Percentiles rank a stretch among this genome's conserved stretches.
Conservation (phyloP, 306 rosid species). For the Rosa lucieae region DNA sequence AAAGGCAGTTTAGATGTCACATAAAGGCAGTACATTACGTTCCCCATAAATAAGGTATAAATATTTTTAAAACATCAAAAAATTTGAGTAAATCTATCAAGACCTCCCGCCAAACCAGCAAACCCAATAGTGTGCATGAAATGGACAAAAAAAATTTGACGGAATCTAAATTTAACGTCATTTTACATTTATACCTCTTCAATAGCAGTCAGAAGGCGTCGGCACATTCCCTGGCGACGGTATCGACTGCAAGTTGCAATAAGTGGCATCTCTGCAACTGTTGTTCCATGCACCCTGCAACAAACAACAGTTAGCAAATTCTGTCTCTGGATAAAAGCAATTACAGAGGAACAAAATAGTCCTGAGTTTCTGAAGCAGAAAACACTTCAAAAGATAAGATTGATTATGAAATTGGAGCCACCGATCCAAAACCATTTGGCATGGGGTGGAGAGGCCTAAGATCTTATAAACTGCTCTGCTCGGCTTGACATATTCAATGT, state of each 20-base stretch:
- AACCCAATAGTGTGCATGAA: neutral
- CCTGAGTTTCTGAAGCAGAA: neutral
- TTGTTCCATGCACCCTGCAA: constrained; percentile 84
- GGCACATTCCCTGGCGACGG: constrained; percentile 98
- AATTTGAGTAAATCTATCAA: neutral
- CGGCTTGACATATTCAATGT: neutral
- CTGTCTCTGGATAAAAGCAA: neutral
- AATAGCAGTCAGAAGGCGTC: constrained; percentile 72
- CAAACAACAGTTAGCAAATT: constrained; percentile 20
- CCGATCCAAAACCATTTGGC: neutral
- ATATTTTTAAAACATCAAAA: neutral
- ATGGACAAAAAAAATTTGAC: neutral
- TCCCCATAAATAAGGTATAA: neutral
- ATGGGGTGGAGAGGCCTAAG: neutral
- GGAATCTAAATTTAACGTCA: neutral
- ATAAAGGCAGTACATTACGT: neutral
- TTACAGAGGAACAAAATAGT: neutral
- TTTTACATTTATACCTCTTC: constrained; percentile 61
- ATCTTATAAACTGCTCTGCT: neutral
- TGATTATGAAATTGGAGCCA: neutral
- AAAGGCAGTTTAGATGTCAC: neutral
- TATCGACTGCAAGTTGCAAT: constrained; percentile 89
- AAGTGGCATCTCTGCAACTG: constrained; percentile 94
- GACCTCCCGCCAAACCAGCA: neutral
- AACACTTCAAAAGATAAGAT: neutral